phyloP scores from a whole-genome alignment of 2,329 filamentous ascomycete genomes.

The Pyrenochaeta sp. region DNA sequence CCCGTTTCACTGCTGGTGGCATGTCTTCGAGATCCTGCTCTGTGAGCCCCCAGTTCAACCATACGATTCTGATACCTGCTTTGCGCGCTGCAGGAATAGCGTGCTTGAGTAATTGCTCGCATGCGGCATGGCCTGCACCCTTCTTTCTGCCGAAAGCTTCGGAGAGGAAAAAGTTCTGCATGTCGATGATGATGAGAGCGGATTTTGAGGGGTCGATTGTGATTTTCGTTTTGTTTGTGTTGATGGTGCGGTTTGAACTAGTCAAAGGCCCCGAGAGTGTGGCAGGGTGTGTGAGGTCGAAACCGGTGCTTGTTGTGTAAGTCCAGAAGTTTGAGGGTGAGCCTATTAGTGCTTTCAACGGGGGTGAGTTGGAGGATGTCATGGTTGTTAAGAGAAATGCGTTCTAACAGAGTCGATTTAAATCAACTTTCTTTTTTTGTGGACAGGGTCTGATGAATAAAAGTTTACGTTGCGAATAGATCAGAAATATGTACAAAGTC shows the following conservation, averaged over 20 bases:
- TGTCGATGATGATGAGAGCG: slow-evolving; percentile 52
- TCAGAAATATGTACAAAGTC: no score
- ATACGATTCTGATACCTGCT: slow-evolving; percentile 49
- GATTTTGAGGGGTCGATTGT: slow-evolving; percentile 47
- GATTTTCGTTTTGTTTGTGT: slow-evolving; percentile 36
- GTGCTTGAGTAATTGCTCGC: slow-evolving; percentile 38
- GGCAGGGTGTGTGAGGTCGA: slow-evolving; percentile 56
- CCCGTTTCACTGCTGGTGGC: slow-evolving; percentile 49
- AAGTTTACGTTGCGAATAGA: no score
- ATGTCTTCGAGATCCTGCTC: slow-evolving; percentile 46
- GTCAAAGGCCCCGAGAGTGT: slow-evolving; percentile 30
- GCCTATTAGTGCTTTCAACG: slow-evolving; percentile 52
- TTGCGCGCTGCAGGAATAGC: slow-evolving; percentile 51
- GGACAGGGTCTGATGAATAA: no score
- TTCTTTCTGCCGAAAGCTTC: slow-evolving; percentile 27
- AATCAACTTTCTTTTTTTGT: no score
- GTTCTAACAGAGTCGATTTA: no score
- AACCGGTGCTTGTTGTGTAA: slow-evolving; percentile 52
- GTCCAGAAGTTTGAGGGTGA: slow-evolving; percentile 54
- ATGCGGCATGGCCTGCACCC: slow-evolving; percentile 33
- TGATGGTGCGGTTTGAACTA: slow-evolving; percentile 21
- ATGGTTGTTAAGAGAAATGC: no score
- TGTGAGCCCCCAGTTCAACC: slow-evolving; percentile 53
- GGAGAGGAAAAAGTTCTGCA: slow-evolving; percentile 55
- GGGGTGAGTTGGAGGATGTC: slow-evolving; percentile 8